Evolutionary conservation across 2,329 filamentous ascomycete species (phyloP), one percentile per base, ranked within the genome.

Genomic region (Fusarium secorum): DNA sequence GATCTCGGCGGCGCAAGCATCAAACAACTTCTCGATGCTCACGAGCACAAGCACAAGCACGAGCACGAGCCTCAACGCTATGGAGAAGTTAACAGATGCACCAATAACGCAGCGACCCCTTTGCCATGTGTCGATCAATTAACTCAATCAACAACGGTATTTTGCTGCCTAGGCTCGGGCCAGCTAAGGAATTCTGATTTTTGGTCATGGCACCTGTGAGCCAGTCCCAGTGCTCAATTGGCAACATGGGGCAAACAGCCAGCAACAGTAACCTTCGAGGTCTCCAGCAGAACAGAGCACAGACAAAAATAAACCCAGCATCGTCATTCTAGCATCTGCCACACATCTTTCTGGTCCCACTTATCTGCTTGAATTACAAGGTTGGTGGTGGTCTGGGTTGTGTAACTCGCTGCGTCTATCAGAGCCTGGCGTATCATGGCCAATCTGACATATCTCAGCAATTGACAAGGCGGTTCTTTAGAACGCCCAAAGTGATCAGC

Each of bases 11-110:
- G 38, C 59, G 35, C 39, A 64, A 70, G 46, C 36, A 55, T 57
- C 26, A 54, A 66, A 54, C 66, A 57, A 36, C 56, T 41, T 36
- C 39, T 52, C 28, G 53, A 57, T 54, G 44, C 45, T 67, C 38
- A 57, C 57, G 36, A 67, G 56, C 61, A 66, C 56, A 39, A 46
- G 35, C 64, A 68, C 63, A 52, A 45, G 68, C 61, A 65, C 60
- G 28, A 58, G 61, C 67, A 71, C 68, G 60, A 70, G 68, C 64
- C 64, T 58, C 60, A 72, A 56, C 36, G 41, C 52, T 56, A 72
- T 24, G 42, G 33, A 45, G 33, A 41, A 64, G 36, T 39, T 41
- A 46, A 24, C 15, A 52, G 33, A 62, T 60, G 36, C 62, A 46
- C 45, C 53, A 73, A 73, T 58, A 53, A 38, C 28, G 36, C 35